phyloP scores from a whole-genome alignment of 2,329 filamentous ascomycete species.

The Monosporascus ibericus region DNA sequence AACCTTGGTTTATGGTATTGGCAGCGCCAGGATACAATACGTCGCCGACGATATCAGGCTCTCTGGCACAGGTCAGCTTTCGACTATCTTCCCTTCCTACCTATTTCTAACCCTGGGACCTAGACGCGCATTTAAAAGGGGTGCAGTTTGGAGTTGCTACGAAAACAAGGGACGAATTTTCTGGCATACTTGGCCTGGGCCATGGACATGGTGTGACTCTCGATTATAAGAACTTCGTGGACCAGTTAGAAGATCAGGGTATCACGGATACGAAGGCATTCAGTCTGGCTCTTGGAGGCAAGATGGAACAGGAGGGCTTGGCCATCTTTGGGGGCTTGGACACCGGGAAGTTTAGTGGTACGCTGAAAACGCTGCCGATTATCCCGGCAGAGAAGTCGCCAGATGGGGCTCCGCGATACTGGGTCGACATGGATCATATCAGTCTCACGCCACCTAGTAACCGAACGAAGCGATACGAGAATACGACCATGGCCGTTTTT shows the following conservation, averaged over 20 bases:
- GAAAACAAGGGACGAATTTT: constrained; percentile 38
- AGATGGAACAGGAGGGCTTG: constrained; percentile 52
- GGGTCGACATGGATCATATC: constrained; percentile 42
- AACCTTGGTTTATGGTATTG: constrained; percentile 45
- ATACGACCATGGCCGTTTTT: constrained; percentile 48
- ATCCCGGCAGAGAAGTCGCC: constrained; percentile 48
- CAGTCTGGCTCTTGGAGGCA: constrained; percentile 59
- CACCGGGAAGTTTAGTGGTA: constrained; percentile 55
- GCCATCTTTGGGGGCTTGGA: constrained; percentile 65
- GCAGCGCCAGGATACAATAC: constrained; percentile 45
- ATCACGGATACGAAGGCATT: constrained; percentile 57
- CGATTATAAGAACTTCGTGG: constrained; percentile 45
- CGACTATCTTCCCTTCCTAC: not conserved
- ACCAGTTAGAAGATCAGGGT: constrained; percentile 43
- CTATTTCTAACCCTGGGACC: constrained; percentile 2
- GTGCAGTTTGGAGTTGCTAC: constrained; percentile 64
- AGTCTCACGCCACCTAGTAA: constrained; percentile 33
- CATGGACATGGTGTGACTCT: constrained; percentile 48
- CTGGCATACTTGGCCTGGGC: constrained; percentile 68
- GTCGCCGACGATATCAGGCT: constrained; percentile 40
- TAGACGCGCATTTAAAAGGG: constrained; percentile 35
- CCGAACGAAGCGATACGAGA: constrained; percentile 27
- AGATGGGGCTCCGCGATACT: constrained; percentile 47
- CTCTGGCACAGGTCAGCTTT: constrained; percentile 26
- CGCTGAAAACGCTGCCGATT: constrained; percentile 55